Evolutionary conservation across 2,329 filamentous ascomycete species (phyloP), one percentile per base, ranked within the genome.

Genomic region (Dactylellina leptospora): DNA sequence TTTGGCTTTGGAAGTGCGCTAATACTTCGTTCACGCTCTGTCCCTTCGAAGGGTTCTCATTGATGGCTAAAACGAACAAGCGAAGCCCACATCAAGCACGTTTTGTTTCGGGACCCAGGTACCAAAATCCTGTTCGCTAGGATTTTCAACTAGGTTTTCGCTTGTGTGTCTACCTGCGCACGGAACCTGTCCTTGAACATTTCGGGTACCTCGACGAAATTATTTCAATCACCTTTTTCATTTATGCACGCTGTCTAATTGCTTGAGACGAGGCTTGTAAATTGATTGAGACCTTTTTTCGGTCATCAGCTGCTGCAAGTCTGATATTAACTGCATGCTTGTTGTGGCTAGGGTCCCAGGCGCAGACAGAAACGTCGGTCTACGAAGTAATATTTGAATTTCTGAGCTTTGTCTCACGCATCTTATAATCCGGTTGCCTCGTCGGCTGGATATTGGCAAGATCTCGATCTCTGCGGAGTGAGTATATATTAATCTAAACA

Each of bases 21-120:
- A n/a, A n/a, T n/a, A n/a, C n/a, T n/a, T n/a, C n/a, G n/a, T n/a
- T n/a, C n/a, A n/a, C n/a, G n/a, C n/a, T n/a, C n/a, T n/a, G n/a
- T n/a, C n/a, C n/a, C n/a, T n/a, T n/a, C n/a, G n/a, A n/a, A n/a
- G n/a, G n/a, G n/a, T n/a, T n/a, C n/a, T n/a, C n/a, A n/a, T n/a
- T 45, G 54, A 36, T 56, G 60, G 51, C 42, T 64, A 47, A 47
- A 47, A 18, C 50, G 51, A 53, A 58, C 61, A 61, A 61, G 64
- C 64, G 48, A 70, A 59, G 48, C 30, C 62, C 62, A 59, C 55
- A n/a, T n/a, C 53, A 56, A 60, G 55, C 56, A 70, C 64, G 50
- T 61, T 70, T 69, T 42, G 40, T 61, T 61, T 51, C 44, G 56
- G 42, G 55, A 22, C 56, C 64, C 55, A 50, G 62, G 36, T 44